Conservation (phyloP, 2,329 filamentous ascomycete genomes). For the Ceratocystiopsis brevicomis region DNA sequence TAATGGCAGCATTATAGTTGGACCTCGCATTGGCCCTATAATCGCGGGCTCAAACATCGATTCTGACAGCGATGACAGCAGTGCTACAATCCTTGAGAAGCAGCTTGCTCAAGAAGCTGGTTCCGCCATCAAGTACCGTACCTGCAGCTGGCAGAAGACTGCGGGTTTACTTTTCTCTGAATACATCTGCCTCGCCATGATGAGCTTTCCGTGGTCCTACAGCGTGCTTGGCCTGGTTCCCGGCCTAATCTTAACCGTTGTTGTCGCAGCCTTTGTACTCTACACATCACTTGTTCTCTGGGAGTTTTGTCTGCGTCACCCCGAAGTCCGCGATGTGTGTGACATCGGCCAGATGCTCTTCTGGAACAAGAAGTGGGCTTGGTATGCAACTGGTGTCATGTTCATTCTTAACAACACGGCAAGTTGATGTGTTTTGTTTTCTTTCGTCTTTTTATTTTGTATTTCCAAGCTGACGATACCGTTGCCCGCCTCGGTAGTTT, state of each 20-base stretch:
- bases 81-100: conserved; percentile 30
- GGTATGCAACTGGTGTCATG: conserved; percentile 58
- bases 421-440: conserved; percentile 1
- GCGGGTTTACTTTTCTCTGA: conserved; percentile 81
- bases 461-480: not conserved
- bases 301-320: conserved; percentile 82
- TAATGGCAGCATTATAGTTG: conserved; percentile 13
- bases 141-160: conserved; percentile 91
- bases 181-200: conserved; percentile 83
- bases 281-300: conserved; percentile 50
- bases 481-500: conserved; percentile 25
- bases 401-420: conserved; percentile 80
- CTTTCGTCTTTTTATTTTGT: not conserved
- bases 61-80: conserved; percentile 27
- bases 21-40: conserved; percentile 32
- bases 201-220: conserved; percentile 93
- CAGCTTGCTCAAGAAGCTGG: conserved; percentile 63
- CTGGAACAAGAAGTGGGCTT: conserved; percentile 59
- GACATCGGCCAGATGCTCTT: conserved; percentile 94
- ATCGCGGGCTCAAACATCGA: conserved; percentile 16
- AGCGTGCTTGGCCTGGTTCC: conserved; percentile 73
- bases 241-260: conserved; percentile 62
- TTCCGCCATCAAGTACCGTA: conserved; percentile 75
- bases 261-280: conserved; percentile 59
- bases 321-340: conserved; percentile 80